phyloP scores from a whole-genome alignment of 2,329 filamentous ascomycete genomes.

The Ophiostoma sp. region DNA sequence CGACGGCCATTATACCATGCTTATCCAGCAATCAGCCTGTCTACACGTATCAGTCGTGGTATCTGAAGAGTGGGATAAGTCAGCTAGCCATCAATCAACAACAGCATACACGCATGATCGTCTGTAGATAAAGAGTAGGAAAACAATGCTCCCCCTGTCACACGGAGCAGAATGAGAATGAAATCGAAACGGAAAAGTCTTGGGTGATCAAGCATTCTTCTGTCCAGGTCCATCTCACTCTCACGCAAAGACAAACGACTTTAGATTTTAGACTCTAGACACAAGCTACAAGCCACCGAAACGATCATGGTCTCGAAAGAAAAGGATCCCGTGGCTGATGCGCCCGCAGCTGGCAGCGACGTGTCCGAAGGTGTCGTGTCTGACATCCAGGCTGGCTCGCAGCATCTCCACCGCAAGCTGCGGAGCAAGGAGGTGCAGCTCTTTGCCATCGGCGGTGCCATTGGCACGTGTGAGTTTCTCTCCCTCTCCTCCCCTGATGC shows the following conservation, averaged over 20 bases:
- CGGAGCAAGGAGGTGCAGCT: conserved; percentile 31
- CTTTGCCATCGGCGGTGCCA: conserved; percentile 54
- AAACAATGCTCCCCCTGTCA: not conserved
- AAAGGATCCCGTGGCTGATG: not conserved
- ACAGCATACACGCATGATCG: not conserved
- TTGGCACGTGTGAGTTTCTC: conserved; percentile 43
- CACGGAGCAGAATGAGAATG: not conserved
- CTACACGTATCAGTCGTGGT: not conserved
- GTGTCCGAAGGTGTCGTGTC: conserved; percentile 14
- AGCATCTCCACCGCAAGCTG: conserved; percentile 23
- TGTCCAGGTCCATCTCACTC: no score
- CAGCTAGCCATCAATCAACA: not conserved
- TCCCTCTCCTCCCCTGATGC: not conserved
- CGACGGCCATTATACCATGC: not conserved
- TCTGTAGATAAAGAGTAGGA: not conserved
- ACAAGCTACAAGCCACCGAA: not conserved
- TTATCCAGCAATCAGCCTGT: not conserved
- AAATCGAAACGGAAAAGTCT: no score
- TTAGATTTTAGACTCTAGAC: not conserved
- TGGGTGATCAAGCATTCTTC: no score
- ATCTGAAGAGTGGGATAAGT: conserved; percentile 8
- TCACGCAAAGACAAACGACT: no score
- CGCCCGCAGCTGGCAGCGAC: not conserved
- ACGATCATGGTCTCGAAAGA: conserved; percentile 11
- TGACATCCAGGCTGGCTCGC: conserved; percentile 20